Conservation (phyloP, 139 green algal species). For the Monoraphidium neglectum region DNA sequence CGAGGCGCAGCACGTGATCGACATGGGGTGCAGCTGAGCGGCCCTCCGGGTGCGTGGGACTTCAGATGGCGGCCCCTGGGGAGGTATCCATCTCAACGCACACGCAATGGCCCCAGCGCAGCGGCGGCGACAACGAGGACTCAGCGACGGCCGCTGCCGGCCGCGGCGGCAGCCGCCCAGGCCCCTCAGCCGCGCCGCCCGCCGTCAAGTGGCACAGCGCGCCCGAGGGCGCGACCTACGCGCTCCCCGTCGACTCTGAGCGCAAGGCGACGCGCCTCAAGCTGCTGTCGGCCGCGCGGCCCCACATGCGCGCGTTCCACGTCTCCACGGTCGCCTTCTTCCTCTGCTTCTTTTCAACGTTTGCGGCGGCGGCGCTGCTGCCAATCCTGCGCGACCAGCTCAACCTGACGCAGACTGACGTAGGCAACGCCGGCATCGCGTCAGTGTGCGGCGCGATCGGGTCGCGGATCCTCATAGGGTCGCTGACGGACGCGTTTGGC, state of each 20-base stretch:
- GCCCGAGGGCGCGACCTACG: background rate
- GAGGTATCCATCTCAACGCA: no score
- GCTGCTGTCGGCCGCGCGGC: background rate
- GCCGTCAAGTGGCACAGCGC: no score
- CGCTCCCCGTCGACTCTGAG: conserved; percentile 28
- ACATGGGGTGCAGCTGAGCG: no score
- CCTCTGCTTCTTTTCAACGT: conserved; percentile 66
- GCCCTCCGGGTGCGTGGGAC: no score
- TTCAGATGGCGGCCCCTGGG: no score
- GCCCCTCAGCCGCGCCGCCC: no score
- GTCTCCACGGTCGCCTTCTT: conserved; percentile 52
- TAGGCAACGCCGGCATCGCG: conserved; percentile 42
- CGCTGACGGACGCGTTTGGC: conserved; percentile 74
- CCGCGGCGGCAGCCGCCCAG: no score
- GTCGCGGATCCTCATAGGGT: conserved; percentile 58
- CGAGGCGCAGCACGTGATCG: no score
- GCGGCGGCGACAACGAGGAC: no score
- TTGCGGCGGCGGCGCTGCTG: conserved; percentile 61
- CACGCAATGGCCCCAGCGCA: no score
- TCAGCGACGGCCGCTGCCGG: no score
- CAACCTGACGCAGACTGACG: conserved; percentile 17
- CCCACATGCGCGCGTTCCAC: conserved; percentile 43
- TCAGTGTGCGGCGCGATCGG: conserved; percentile 57
- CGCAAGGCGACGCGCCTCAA: conserved; percentile 6
- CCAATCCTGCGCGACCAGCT: conserved; percentile 40